A percentile compares a stretch with the other conserved stretches of the same genome.
These are phyloP conservation scores for Rhizophagus prolifer DNA, from an alignment of 192 early-diverging fungal genomes.

Conservation along the genomic window DNA sequence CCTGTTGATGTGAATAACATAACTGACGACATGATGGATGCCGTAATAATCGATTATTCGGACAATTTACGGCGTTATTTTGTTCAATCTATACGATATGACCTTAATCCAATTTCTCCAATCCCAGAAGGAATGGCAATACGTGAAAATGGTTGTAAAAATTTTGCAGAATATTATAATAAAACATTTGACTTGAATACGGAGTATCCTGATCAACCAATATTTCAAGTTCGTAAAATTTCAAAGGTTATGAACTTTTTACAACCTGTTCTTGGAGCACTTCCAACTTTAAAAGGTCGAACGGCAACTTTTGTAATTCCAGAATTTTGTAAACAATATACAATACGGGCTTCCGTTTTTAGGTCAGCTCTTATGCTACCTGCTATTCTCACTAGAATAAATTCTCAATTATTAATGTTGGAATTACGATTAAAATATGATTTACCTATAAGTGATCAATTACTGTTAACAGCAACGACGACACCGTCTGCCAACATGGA, in stretches of 20 bases:
- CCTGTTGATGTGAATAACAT: constrained; percentile 31
- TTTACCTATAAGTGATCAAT: constrained; percentile 42
- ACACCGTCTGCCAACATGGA: constrained; percentile 65
- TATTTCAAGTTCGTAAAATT: constrained; percentile 39
- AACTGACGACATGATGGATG: constrained; percentile 18
- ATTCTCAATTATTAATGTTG: constrained; percentile 51
- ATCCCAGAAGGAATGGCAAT: constrained; percentile 21
- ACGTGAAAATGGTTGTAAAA: constrained; percentile 36
- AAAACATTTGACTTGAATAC: constrained; percentile 27
- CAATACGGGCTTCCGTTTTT: constrained; percentile 43
- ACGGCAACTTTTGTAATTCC: constrained; percentile 38
- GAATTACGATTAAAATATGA: constrained; percentile 45
- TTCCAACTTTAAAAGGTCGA: constrained; percentile 32
- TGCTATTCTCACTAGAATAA: constrained; percentile 59
- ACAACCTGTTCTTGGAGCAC: constrained; percentile 28
- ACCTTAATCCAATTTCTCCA: constrained; percentile 33
- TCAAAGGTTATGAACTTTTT: constrained; percentile 49
- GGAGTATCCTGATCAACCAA: constrained; percentile 33
- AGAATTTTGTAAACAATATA: constrained; percentile 38
- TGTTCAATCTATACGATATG: constrained; percentile 36
- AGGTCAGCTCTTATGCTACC: constrained; percentile 55
- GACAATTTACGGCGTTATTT: constrained; percentile 48
- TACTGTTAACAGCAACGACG: constrained; percentile 69
- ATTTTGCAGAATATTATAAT: constrained; percentile 48
- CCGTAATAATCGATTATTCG: constrained; percentile 41